These are phyloP conservation scores for Stevia rebaudiana DNA, from an alignment of 140 eudicot genomes.

Conservation along the genomic window DNA sequence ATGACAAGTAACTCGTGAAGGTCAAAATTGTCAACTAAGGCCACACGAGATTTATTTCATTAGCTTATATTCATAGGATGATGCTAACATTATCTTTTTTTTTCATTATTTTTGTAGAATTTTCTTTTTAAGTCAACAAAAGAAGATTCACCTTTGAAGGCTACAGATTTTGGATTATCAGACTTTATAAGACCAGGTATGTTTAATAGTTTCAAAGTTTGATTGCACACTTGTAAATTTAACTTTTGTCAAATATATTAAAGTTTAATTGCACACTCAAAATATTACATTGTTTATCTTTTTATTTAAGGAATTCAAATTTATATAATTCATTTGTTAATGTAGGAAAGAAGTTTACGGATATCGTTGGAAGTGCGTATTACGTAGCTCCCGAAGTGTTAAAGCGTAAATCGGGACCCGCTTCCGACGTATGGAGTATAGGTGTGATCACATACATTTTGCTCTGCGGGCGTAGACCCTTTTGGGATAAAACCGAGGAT, in stretches of 20 bases:
- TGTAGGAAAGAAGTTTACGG: constrained; percentile 86
- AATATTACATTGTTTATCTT: neutral
- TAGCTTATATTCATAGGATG: neutral
- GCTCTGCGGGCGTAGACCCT: constrained; percentile 94
- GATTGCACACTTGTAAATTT: too few species aligned
- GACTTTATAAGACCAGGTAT: constrained; percentile 93
- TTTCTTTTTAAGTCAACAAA: constrained; percentile 81
- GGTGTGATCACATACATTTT: constrained; percentile 93
- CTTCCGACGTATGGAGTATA: constrained; percentile 98
- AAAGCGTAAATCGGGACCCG: constrained; percentile 92
- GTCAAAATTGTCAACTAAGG: constrained; percentile 21
- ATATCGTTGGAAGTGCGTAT: constrained; percentile 96
- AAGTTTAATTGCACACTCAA: too few species aligned
- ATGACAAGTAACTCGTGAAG: constrained; percentile 22
- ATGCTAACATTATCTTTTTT: constrained; percentile 1
- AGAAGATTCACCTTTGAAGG: constrained; percentile 82
- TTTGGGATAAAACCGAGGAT: constrained; percentile 99
- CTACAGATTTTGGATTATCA: constrained; percentile 98
- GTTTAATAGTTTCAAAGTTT: neutral
- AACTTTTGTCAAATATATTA: neutral
- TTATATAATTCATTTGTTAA: neutral
- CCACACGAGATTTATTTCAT: constrained; percentile 15
- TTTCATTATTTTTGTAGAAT: constrained; percentile 46
- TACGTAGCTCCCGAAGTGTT: constrained; percentile 97
- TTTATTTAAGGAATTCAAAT: too few species aligned